Evolutionary conservation across 1,284 basidiomycete genomes (phyloP), one percentile per base, ranked within the genome.

Genomic region (Microbotryum silenes-acaulis): DNA sequence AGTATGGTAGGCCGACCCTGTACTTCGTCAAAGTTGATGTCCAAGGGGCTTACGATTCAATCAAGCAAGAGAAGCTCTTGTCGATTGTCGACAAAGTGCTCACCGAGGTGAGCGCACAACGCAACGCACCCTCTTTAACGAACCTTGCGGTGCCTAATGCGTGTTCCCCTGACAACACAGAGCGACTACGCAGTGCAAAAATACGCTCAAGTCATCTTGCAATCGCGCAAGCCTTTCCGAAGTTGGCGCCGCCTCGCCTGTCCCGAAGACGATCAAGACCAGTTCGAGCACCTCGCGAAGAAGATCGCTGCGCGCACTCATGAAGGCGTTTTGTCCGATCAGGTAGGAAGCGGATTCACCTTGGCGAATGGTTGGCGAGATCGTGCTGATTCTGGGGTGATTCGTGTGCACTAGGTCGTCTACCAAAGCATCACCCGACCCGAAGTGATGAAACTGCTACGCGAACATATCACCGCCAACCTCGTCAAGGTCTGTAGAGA

Each of bases 1-100:
- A 23, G 31, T 67, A 50, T 48, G 46, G 10, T 61, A 92, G 91
- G 25, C 89, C 90, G 0, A 85, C 83, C 67, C 75, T 96, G 4
- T 97, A 92, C 74, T 94, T 98, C 72, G 91, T 93, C 64, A 98
- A 98, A 75, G 84, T 96, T 33, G 96, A 99, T 72, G 90, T 98
- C 18, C 86, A 88, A 64, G 87, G 91, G 1, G 96, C 92, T 64
- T 99, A 97, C 78, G 96, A 99, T 75, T 91, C 89, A 0, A 97
- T 98, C 66, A 86, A 92, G 50, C 96, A 98, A 74, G 80, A 81
- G 25, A 92, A 87, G 71, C 77, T 98, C 53, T 76, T 98, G 18
- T 78, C 82, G 44, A 90, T 98, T 33, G 75, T 97, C 46, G 80
- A 82, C 25, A 77, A 83, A 1, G 72, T 93, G 9, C 79, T 96